phyloP scores from a whole-genome alignment of 2,329 filamentous ascomycete species.

The Apiospora kogelbergensis region DNA sequence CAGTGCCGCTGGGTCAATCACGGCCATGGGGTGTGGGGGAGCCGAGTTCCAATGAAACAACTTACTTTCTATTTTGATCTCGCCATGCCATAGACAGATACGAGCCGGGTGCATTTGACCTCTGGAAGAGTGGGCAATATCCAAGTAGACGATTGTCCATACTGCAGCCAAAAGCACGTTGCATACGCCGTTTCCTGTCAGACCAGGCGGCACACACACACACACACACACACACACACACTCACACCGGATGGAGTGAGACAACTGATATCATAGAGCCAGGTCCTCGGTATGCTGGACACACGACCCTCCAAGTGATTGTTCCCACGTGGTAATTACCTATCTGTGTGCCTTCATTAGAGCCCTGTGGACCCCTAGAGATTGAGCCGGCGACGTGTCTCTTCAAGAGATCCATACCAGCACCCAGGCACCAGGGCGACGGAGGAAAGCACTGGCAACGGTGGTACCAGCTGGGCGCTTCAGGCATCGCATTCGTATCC shows the following conservation, averaged over 20 bases:
- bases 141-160: background rate
- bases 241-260: too few relatives aligned
- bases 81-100: background rate
- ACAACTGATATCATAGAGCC: background rate
- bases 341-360: background rate
- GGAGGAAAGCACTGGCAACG: background rate
- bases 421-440: background rate
- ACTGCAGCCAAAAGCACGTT: background rate
- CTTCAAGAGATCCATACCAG: background rate
- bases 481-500: background rate
- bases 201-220: background rate
- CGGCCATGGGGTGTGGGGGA: background rate
- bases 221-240: too few relatives aligned
- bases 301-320: background rate
- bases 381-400: background rate
- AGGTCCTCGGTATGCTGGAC: background rate
- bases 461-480: background rate
- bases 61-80: slow-evolving; percentile 1
- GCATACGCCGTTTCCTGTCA: background rate
- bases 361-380: background rate
- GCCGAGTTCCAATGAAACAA: background rate
- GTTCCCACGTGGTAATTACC: slow-evolving; percentile 6
- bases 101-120: background rate
- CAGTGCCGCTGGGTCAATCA: background rate
- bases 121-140: background rate